phyloP scores from a whole-genome alignment of 179 eudicot genomes.

The Nepenthes alata region DNA sequence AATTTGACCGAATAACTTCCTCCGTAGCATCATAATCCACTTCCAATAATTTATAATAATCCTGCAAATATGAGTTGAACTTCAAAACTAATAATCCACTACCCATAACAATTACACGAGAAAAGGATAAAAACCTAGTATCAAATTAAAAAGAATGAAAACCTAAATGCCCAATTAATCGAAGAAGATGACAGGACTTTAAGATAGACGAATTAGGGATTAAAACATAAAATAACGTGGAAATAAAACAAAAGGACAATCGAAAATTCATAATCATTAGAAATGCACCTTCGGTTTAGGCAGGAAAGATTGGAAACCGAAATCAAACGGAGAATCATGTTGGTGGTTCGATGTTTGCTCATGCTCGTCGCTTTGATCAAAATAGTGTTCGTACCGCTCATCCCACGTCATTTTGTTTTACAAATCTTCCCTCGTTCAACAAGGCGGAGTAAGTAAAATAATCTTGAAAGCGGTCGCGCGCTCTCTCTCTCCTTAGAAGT shows the following conservation, averaged over 20 bases:
- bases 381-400: too few species aligned
- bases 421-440: too few species aligned
- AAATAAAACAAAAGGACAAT: not conserved
- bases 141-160: not conserved
- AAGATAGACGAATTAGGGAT: too few species aligned
- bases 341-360: constrained; percentile 7
- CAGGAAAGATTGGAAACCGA: constrained; percentile 43
- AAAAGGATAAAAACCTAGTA: not conserved
- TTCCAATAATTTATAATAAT: constrained; percentile 68
- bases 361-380: constrained; percentile 6
- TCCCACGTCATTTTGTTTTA: too few species aligned
- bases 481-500: too few species aligned
- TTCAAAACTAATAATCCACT: not conserved
- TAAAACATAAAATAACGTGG: constrained; percentile 4
- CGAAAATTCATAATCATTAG: not conserved
- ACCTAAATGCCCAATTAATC: not conserved
- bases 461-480: too few species aligned
- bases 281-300: constrained; percentile 54
- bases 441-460: too few species aligned
- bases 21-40: constrained; percentile 82
- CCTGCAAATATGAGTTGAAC: constrained; percentile 22
- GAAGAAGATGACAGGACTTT: too few species aligned
- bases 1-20: constrained; percentile 78
- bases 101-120: not conserved
- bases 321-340: constrained; percentile 34